Percentiles rank a stretch among this genome's conserved stretches.
Conservation (phyloP, 225 moss, liverwort and hornwort species). For the Bryoerythrophyllum caledonicum region DNA sequence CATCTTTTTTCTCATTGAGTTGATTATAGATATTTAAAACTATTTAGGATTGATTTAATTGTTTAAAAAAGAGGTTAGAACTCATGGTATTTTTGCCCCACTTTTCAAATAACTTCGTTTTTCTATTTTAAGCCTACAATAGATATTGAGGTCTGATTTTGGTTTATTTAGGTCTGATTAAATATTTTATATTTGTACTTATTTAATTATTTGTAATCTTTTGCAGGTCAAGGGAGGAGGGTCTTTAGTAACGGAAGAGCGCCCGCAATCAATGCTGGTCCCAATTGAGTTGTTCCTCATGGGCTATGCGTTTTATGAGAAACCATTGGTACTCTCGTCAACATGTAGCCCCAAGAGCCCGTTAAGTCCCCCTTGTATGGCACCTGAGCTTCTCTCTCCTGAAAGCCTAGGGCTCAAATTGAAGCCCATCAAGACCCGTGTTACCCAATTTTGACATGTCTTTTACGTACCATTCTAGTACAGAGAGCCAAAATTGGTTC, state of each 20-base stretch:
- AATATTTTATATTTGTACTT: too few relatives aligned
- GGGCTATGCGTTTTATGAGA: conserved; percentile 84
- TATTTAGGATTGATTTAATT: too few relatives aligned
- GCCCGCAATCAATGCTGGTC: conserved; percentile 86
- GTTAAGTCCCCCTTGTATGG: conserved; percentile 82
- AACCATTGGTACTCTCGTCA: conserved; percentile 35
- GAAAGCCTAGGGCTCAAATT: conserved; percentile 91
- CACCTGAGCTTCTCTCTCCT: conserved; percentile 79
- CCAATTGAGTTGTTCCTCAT: conserved; percentile 88
- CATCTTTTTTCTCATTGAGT: too few relatives aligned
- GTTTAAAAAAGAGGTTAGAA: too few relatives aligned
- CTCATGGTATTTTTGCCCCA: too few relatives aligned
- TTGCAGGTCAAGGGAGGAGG: conserved; percentile 91
- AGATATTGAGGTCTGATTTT: too few relatives aligned
- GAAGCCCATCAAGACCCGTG: conserved; percentile 95
- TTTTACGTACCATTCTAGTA: conserved; percentile 10
- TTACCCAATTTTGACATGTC: conserved; percentile 21
- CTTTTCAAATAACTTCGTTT: too few relatives aligned
- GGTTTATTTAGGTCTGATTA: too few relatives aligned
- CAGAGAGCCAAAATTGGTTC: conserved; percentile 10
- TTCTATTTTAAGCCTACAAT: too few relatives aligned
- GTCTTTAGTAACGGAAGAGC: conserved; percentile 92
- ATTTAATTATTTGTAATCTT: too few relatives aligned
- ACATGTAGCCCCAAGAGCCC: conserved; percentile 85
- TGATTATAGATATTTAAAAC: too few relatives aligned